Evolutionary conservation across 305 asterid species (phyloP), one percentile per base, ranked within the genome.

Genomic region (Fraxinus ornus): DNA sequence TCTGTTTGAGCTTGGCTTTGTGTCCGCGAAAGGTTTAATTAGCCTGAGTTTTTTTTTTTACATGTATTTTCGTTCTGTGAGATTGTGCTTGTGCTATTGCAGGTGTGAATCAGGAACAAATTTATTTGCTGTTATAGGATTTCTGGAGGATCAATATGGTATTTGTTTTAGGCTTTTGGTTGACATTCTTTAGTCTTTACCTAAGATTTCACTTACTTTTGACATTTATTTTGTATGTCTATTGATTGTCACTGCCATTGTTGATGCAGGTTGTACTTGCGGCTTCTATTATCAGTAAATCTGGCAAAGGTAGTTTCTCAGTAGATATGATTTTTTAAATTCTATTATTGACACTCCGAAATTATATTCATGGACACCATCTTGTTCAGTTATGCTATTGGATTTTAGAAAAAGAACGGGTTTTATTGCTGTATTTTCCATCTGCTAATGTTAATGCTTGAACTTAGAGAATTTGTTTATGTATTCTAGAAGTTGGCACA

Each of bases 191-290:
- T 49, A 49, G 60, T 49, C 60, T 49, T 62, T 12, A 17, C 57
- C 6, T 36, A 28, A 68, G 39, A 1, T 6, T 81, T 70, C 33
- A 33, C 8, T 64, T 66, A 2, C 1, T 30, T 47, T 7, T 24
- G 57, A 47, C 57, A 47, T 47, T 47, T 47, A 47, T 13, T 6
- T 21, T 79, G n/a, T 32, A 17, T 74, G 30, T 62, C 60, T 76
- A 32, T 5, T 75, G 64, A 76, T 57, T 57, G 7, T 70, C 6
- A 36, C 47, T 8, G 15, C 13, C 28, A 76, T 82, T 36, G 73
- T 78, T 78, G 68, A 70, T 83, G 84, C 88, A 92, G 97, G 97
- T 91, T 86, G 97, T 92, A 82, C 90, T 92, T 26, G 95, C 95
- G 10, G 97, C 95, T 75, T 88, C 94, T 7, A 89, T 92, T 76